Base-by-base conservation (phyloP, 257 asterid species). In the Ligustrum vulgare region DNA sequence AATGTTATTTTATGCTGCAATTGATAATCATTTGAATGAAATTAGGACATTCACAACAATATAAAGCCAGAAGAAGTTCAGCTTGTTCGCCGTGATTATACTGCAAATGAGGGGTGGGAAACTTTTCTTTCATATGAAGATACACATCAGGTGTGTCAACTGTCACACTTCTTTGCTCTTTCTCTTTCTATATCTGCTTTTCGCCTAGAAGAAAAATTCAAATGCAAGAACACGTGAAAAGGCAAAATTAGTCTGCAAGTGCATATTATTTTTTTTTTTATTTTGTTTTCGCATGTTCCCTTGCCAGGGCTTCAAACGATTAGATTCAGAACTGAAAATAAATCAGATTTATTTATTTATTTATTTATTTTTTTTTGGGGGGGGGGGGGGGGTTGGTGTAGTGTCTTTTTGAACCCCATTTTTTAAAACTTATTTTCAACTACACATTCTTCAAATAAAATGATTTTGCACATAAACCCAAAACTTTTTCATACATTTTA, bases 61-160 rank as follows among this genome's bases (percentile, higher is more conserved):
- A 95, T 95, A 81, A 89, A 74, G 82, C 98, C 99, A 6, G 99
- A 95, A 67, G 96, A 93, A 87, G 98, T 95, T 78, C 96, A 93
- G 86, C 98, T 95, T 69, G 96, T 95, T 79, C 97, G 99, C 75
- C 96, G 99, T 80, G 99, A 95, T 80, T 95, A 95, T 82, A 82
- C 97, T 49, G 98, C 99, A 77, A 95, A 95, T 82, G 98, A 91
- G 82, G 97, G 99, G 73, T 95, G 99, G 99, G 99, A 95, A 79
- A 93, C 99, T 25, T 95, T 95, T 83, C 91, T 95, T 73, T 95
- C 99, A 18, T 95, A 95, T 16, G 99, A 95, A 91, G 99, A 95
- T 78, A 89, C 93, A 41, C 87, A 82, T 37, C 99, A 94, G 99
- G 99, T 92, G 80, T 8, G 76, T 70, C 60, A 72, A 60, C 69